These are phyloP conservation scores for Cystobasidiopsis lactophilus DNA, from an alignment of 768 basidiomycete genomes.

Conservation along the genomic window DNA sequence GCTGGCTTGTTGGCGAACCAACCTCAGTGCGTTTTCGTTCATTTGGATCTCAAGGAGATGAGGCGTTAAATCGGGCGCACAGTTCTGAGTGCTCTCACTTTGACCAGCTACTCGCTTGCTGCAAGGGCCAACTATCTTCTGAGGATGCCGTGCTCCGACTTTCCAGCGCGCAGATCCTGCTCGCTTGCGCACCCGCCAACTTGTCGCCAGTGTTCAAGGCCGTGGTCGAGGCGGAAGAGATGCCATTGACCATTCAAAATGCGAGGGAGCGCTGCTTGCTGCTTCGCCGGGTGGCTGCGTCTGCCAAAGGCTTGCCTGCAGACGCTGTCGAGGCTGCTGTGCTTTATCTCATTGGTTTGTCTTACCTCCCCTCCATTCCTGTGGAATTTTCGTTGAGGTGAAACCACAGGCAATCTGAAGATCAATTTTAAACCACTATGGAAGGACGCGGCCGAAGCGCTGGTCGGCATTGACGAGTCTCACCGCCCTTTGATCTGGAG, in stretches of 20 bases:
- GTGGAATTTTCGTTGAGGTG: neutral
- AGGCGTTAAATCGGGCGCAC: neutral
- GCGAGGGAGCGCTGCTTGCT: slow-evolving; percentile 63
- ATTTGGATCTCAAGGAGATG: too few species aligned
- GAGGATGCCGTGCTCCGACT: slow-evolving; percentile 47
- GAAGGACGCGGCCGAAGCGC: slow-evolving; percentile 41
- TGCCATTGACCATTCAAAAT: slow-evolving; percentile 52
- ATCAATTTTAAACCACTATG: slow-evolving; percentile 80
- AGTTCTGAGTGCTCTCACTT: too few species aligned
- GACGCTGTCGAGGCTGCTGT: too few species aligned
- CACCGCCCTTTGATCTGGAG: neutral
- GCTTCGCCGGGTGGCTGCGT: slow-evolving; percentile 46
- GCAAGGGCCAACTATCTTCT: too few species aligned
- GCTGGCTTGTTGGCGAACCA: neutral
- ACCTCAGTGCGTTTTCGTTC: too few species aligned
- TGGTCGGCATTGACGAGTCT: neutral
- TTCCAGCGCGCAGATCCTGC: slow-evolving; percentile 37
- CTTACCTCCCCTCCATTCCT: neutral
- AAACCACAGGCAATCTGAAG: slow-evolving; percentile 53
- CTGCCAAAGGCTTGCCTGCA: too few species aligned
- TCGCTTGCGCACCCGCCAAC: slow-evolving; percentile 34
- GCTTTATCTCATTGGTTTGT: neutral
- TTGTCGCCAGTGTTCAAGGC: slow-evolving; percentile 26
- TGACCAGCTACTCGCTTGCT: too few species aligned
- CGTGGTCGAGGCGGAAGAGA: slow-evolving; percentile 60